phyloP scores from a whole-genome alignment of 108 stramenopile genomes.

The Parietichytrium sp. region DNA sequence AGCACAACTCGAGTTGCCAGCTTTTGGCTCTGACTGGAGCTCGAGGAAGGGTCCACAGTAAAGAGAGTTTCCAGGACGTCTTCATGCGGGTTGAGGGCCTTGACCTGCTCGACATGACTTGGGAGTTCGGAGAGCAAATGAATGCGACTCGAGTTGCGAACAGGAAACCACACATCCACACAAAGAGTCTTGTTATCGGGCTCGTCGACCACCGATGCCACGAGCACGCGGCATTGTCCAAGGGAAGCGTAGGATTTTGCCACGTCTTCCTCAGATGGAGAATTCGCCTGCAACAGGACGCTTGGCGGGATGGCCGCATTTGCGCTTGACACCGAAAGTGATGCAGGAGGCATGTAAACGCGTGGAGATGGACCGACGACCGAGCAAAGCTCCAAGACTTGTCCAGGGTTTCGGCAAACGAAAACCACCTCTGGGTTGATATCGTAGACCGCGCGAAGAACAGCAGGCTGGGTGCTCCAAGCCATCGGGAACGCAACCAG shows the following conservation, averaged over 20 bases:
- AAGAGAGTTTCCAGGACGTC: background rate
- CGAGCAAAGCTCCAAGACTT: conserved; percentile 29
- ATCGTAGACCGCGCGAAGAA: background rate
- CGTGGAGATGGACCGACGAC: background rate
- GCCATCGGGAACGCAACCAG: conserved; percentile 8
- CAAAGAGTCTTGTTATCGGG: background rate
- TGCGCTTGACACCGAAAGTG: background rate
- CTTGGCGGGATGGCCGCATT: background rate
- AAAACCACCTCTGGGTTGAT: background rate
- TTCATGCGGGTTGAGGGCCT: background rate
- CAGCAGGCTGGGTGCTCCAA: conserved; percentile 28
- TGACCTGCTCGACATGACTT: background rate
- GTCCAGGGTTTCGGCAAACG: conserved; percentile 14
- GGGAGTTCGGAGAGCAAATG: background rate
- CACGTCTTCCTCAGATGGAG: background rate
- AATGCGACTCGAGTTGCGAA: background rate
- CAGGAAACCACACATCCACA: background rate
- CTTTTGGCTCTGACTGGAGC: background rate
- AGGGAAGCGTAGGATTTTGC: background rate
- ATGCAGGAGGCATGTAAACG: background rate
- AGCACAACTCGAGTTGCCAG: background rate
- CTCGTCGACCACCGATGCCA: background rate
- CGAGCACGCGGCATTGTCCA: background rate
- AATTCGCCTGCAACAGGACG: background rate
- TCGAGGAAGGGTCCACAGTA: background rate